Evolutionary conservation across 2,329 filamentous ascomycete species (phyloP).

Genomic region (Hortaea sp.): DNA sequence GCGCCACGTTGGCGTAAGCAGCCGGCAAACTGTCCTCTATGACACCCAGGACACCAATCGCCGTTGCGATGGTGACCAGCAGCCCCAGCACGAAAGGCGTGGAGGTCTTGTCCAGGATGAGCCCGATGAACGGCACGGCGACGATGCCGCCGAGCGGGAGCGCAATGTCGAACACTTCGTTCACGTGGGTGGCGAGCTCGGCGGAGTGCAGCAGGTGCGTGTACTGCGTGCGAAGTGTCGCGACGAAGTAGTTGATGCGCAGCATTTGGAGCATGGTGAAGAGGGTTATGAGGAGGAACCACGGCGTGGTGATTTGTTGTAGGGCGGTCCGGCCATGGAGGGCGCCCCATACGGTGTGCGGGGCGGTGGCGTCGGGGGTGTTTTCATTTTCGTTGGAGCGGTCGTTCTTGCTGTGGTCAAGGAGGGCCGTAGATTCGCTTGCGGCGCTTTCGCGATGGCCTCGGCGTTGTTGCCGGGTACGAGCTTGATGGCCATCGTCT

Average conservation of each 20-base stretch:
- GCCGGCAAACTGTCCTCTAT: constrained; percentile 56
- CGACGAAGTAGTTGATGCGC: constrained; percentile 82
- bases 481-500: constrained; percentile 48
- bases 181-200: constrained; percentile 55
- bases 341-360: constrained; percentile 74
- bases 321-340: constrained; percentile 63
- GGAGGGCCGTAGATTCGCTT: constrained; percentile 61
- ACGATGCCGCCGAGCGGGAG: constrained; percentile 71
- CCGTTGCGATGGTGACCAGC: constrained; percentile 61
- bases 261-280: constrained; percentile 49
- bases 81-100: constrained; percentile 60
- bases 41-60: constrained; percentile 68
- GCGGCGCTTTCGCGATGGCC: constrained; percentile 52
- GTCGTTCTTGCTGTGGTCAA: constrained; percentile 45
- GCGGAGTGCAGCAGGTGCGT: constrained; percentile 60
- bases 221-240: constrained; percentile 74
- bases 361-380: constrained; percentile 53
- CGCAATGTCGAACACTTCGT: constrained; percentile 74
- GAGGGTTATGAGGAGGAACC: constrained; percentile 74
- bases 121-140: constrained; percentile 77
- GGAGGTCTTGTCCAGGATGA: constrained; percentile 64
- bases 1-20: constrained; percentile 62
- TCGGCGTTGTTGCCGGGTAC: constrained; percentile 34
- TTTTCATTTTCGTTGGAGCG: constrained; percentile 38
- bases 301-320: constrained; percentile 66